Conservation (phyloP, 306 rosid species). For the Lathyrus oleraceus region DNA sequence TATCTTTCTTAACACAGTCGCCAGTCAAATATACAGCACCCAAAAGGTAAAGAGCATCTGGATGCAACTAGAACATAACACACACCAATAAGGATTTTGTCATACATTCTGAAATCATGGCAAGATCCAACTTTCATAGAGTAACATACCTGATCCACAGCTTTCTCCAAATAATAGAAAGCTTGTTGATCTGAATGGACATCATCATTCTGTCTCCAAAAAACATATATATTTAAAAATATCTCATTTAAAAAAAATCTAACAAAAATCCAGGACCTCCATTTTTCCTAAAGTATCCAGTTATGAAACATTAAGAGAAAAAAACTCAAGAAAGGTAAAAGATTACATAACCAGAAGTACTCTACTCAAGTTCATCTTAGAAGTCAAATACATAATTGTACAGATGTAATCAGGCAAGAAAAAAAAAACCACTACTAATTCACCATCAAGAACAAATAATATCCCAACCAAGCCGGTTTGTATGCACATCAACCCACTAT, state of each 20-base stretch:
- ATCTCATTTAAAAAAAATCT: not conserved
- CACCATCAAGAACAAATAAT: not conserved
- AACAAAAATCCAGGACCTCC: not conserved
- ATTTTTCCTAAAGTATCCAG: conserved; percentile 4
- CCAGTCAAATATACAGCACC: conserved; percentile 89
- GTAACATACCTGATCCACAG: conserved; percentile 79
- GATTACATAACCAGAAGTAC: conserved; percentile 6
- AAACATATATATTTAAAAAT: not conserved
- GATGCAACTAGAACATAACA: conserved; percentile 69
- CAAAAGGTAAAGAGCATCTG: conserved; percentile 91
- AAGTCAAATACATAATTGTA: conserved; percentile 5
- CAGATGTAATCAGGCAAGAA: conserved; percentile 13
- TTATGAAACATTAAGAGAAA: not conserved
- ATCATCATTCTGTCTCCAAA: conserved; percentile 60
- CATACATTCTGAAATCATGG: conserved; percentile 23
- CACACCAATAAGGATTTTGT: conserved; percentile 48
- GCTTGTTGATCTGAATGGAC: conserved; percentile 91
- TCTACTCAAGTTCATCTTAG: conserved; percentile 10
- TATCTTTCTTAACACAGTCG: conserved; percentile 78
- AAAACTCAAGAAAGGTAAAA: not conserved
- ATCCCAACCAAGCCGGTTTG: not conserved
- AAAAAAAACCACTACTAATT: conserved; percentile 6
- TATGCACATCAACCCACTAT: conserved; percentile 1
- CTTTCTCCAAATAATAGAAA: conserved; percentile 88
- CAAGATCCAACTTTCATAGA: conserved; percentile 29